phyloP scores from a whole-genome alignment of 257 asterid genomes.

The Solanum piurae region DNA sequence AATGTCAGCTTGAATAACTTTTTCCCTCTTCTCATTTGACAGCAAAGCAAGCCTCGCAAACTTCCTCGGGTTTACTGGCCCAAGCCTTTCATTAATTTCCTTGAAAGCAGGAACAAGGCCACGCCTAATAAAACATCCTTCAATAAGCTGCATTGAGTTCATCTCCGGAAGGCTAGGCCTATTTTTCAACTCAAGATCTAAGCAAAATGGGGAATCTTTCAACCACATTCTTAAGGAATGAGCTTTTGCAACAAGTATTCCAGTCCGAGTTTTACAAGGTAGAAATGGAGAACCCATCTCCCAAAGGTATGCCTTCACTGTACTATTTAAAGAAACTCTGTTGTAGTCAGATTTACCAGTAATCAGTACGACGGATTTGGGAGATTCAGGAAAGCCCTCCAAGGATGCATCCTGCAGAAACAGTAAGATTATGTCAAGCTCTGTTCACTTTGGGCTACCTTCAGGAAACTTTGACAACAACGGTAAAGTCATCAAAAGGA shows the following conservation, averaged over 20 bases:
- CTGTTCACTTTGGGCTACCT: neutral
- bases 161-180: conserved; percentile 44
- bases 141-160: conserved; percentile 81
- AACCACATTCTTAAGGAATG: conserved; percentile 85
- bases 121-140: conserved; percentile 78
- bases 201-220: conserved; percentile 89
- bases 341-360: conserved; percentile 83
- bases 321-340: conserved; percentile 62
- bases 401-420: conserved; percentile 81
- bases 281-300: conserved; percentile 97
- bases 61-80: conserved; percentile 68
- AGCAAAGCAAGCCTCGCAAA: conserved; percentile 81
- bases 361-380: conserved; percentile 80
- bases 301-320: conserved; percentile 84
- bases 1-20: conserved; percentile 49
- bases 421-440: neutral
- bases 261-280: conserved; percentile 72
- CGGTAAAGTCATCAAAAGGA: neutral
- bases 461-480: neutral
- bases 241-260: conserved; percentile 74
- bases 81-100: conserved; percentile 76
- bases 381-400: conserved; percentile 91
- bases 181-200: conserved; percentile 83
- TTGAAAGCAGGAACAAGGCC: conserved; percentile 87
- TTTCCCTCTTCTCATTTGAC: conserved; percentile 61